Percentiles rank a stretch among this genome's conserved stretches.
phyloP scores from a whole-genome alignment of 352 stramenopile genomes.

The Hyaloperonospora brassicae region DNA sequence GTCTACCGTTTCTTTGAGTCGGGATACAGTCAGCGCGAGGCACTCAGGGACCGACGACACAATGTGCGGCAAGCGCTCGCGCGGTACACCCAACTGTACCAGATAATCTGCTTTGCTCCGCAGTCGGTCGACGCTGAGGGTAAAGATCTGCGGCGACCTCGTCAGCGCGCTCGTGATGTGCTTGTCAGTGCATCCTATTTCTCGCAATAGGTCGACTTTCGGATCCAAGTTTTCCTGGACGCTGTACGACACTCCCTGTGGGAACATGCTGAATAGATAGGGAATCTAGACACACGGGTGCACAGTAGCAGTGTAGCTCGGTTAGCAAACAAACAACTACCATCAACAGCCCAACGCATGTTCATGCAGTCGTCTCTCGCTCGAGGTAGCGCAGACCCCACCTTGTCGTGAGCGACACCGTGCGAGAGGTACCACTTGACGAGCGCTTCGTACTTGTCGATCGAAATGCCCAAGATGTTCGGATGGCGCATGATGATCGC shows the following conservation, averaged over 20 bases:
- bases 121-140: slow-evolving; percentile 29
- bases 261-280: slow-evolving; percentile 51
- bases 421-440: slow-evolving; percentile 10
- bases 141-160: slow-evolving; percentile 36
- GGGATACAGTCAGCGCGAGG: slow-evolving; percentile 26
- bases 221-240: slow-evolving; percentile 30
- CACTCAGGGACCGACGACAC: slow-evolving; percentile 34
- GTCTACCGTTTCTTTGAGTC: slow-evolving; percentile 37
- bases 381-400: slow-evolving; percentile 2
- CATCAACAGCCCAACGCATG: too few species aligned
- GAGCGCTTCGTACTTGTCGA: slow-evolving; percentile 5
- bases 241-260: slow-evolving; percentile 26
- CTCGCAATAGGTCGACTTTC: slow-evolving; percentile 34
- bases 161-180: slow-evolving; percentile 39
- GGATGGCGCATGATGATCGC: slow-evolving; percentile 2
- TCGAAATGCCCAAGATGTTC: slow-evolving; percentile 5
- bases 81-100: slow-evolving; percentile 23
- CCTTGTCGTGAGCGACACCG: slow-evolving; percentile 23
- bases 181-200: slow-evolving; percentile 25
- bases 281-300: slow-evolving; percentile 24
- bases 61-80: slow-evolving; percentile 27
- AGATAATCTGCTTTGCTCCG: slow-evolving; percentile 27
- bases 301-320: too few species aligned
- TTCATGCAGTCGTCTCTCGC: too few species aligned
- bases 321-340: too few species aligned